phyloP scores from a whole-genome alignment of 345 rosid species.

The Kandelia obovata region DNA sequence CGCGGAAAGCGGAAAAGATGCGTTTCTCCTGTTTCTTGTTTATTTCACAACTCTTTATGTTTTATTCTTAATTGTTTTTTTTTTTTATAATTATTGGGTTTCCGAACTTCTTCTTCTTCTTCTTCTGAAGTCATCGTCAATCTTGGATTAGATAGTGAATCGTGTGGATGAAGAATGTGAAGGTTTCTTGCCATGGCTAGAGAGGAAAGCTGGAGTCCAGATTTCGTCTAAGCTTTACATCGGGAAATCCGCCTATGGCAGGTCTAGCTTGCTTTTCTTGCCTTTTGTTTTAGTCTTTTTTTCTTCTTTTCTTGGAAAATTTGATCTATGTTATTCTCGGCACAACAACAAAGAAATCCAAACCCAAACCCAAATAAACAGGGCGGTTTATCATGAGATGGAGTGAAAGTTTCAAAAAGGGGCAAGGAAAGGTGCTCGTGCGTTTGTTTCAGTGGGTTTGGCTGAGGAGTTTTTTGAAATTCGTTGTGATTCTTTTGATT shows the following conservation, averaged over 20 bases:
- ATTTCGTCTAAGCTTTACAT: slow-evolving; percentile 54
- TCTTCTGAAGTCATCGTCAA: neutral
- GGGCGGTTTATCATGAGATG: no score
- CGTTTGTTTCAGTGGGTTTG: no score
- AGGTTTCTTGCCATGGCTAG: slow-evolving; percentile 83
- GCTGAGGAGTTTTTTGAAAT: no score
- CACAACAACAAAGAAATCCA: no score
- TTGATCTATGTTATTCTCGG: neutral
- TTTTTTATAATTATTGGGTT: neutral
- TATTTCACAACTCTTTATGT: no score
- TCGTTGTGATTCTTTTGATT: no score
- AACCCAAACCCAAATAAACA: no score
- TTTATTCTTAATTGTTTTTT: neutral
- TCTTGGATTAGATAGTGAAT: slow-evolving; percentile 24
- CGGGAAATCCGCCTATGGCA: slow-evolving; percentile 67
- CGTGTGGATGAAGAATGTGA: slow-evolving; percentile 37
- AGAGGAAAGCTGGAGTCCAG: slow-evolving; percentile 52
- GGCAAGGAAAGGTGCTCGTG: no score
- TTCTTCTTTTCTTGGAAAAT: neutral
- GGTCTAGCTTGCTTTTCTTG: slow-evolving; percentile 26
- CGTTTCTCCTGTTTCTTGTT: no score
- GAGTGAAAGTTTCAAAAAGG: no score
- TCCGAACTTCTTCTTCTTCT: neutral
- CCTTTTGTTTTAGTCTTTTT: neutral
- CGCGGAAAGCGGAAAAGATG: no score